Conservation (phyloP, 2,329 filamentous ascomycete genomes). For the Claviceps pazoutovae region DNA sequence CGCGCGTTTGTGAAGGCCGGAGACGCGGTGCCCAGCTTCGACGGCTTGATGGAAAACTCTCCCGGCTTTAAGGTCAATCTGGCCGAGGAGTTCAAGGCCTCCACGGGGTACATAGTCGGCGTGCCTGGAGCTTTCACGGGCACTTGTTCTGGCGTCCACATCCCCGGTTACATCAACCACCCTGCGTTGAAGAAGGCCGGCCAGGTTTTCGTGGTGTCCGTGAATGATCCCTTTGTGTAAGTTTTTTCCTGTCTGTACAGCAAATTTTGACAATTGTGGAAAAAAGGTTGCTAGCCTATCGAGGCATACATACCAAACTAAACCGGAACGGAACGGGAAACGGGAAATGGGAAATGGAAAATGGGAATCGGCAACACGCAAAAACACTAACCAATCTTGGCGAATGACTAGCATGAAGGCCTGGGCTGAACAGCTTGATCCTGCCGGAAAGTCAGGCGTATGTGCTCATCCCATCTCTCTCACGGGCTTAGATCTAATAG, state of each 20-base stretch:
- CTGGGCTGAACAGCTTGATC: constrained; percentile 69
- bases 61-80: constrained; percentile 87
- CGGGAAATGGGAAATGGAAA: background rate
- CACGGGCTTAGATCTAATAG: background rate
- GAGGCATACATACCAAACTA: background rate
- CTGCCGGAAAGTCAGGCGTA: constrained; percentile 60
- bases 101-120: constrained; percentile 71
- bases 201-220: constrained; percentile 75
- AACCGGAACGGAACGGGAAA: background rate
- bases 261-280: background rate
- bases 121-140: constrained; percentile 65
- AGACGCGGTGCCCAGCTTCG: constrained; percentile 63
- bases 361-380: background rate
- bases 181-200: constrained; percentile 66
- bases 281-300: background rate
- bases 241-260: constrained; percentile 18
- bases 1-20: constrained; percentile 58
- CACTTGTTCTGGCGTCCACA: constrained; percentile 48
- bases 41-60: constrained; percentile 69
- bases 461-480: constrained; percentile 22
- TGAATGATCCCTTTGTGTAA: constrained; percentile 92
- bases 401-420: constrained; percentile 62
- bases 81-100: constrained; percentile 55
- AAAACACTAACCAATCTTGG: background rate
- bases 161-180: constrained; percentile 78